Conservation (phyloP, 1,284 basidiomycete genomes). For the Anthracocystis setariae region DNA sequence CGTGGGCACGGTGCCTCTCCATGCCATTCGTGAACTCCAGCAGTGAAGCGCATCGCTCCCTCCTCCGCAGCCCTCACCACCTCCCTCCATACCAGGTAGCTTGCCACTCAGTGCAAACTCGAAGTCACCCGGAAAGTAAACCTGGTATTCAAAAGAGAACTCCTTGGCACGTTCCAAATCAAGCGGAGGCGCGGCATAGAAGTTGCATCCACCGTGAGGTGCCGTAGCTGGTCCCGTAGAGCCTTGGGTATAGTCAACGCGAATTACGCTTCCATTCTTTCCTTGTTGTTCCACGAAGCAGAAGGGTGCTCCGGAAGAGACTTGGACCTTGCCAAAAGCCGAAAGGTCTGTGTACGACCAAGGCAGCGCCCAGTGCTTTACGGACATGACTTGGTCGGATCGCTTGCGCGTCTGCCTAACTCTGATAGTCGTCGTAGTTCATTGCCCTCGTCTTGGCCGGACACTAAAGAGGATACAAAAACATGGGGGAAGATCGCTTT, state of each 20-base stretch:
- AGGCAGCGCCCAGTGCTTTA: not conserved
- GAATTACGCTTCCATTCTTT: not conserved
- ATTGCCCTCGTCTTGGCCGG: no score
- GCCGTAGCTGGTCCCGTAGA: not conserved
- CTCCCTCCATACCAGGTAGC: not conserved
- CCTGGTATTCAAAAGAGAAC: not conserved
- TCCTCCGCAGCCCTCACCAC: not conserved
- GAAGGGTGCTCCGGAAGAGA: not conserved
- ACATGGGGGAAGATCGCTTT: no score
- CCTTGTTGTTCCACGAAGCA: constrained; percentile 1
- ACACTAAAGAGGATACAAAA: no score
- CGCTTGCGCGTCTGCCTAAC: not conserved
- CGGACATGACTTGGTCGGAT: not conserved
- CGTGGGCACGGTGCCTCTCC: not conserved
- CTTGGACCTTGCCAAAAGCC: not conserved
- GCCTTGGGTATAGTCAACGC: not conserved
- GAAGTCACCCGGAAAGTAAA: not conserved
- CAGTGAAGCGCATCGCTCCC: not conserved
- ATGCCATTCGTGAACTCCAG: not conserved
- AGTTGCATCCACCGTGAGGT: not conserved
- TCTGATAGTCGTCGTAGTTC: no score
- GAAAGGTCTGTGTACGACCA: not conserved
- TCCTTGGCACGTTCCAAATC: not conserved
- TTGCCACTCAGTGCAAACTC: not conserved
- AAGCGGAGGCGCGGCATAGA: not conserved